A percentile compares a stretch with the other conserved stretches of the same genome.
These are phyloP conservation scores for Lecanicillium sp. DNA, from an alignment of 2,329 filamentous ascomycete species.

Conservation along the genomic window DNA sequence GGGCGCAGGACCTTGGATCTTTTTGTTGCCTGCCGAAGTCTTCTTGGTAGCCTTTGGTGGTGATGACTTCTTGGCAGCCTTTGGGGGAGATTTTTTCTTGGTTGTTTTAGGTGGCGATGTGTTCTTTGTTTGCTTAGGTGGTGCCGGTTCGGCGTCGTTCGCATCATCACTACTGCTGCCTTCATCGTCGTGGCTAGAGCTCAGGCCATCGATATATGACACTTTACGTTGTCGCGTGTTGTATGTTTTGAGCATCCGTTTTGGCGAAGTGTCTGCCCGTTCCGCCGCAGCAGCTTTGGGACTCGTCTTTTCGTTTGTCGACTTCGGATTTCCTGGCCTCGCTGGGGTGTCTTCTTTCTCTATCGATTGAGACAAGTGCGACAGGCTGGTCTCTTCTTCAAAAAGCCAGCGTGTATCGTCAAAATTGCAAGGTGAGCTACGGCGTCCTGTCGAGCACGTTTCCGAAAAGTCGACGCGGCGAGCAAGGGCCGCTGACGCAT, in stretches of 20 bases:
- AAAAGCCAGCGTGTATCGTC: too few species aligned
- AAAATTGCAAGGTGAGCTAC: constrained; percentile 20
- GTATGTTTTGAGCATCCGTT: not conserved
- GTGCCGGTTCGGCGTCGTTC: not conserved
- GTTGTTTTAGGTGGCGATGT: too few species aligned
- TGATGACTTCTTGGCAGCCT: too few species aligned
- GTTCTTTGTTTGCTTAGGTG: too few species aligned
- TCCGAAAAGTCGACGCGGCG: constrained; percentile 29
- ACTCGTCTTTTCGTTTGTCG: not conserved
- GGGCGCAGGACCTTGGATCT: too few species aligned
- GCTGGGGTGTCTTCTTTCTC: not conserved
- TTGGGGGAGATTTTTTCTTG: too few species aligned
- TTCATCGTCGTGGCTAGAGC: too few species aligned
- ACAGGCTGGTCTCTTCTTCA: too few species aligned
- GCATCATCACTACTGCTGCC: not conserved
- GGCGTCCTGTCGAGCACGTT: constrained; percentile 27
- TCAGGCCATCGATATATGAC: too few species aligned
- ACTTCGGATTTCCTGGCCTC: not conserved
- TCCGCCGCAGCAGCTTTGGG: not conserved
- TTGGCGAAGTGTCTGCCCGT: not conserved
- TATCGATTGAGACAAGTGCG: too few species aligned
- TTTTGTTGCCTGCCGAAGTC: too few species aligned
- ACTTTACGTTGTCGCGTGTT: constrained; percentile 1
- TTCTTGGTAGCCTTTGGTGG: too few species aligned
- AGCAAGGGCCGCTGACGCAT: not conserved